Evolutionary conservation across 78 protist genomes (phyloP).

Genomic region (Emiliania huxleyi): DNA sequence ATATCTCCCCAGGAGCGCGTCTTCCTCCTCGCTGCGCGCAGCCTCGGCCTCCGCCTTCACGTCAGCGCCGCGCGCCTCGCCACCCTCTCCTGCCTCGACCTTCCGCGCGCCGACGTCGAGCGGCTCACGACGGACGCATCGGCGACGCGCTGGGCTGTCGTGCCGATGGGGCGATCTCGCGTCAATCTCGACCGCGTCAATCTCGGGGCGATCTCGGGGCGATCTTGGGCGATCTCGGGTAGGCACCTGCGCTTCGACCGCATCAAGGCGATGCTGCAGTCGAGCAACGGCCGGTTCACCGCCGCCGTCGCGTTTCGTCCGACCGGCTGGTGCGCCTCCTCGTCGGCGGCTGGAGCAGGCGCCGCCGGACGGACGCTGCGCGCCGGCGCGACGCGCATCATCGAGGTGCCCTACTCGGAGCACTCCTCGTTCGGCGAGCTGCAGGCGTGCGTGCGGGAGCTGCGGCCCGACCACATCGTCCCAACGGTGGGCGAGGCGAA

Average conservation of each 20-base stretch:
- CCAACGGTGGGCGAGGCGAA: not conserved
- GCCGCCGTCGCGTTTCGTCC: constrained; percentile 62
- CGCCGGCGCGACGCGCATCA: not conserved
- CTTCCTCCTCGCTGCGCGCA: constrained; percentile 46
- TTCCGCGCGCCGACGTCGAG: not conserved
- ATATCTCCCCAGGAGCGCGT: constrained; percentile 80
- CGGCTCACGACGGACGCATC: constrained; percentile 38
- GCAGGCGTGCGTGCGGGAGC: constrained; percentile 42
- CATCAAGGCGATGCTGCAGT: not conserved
- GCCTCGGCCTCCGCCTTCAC: not conserved
- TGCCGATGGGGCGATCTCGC: constrained; percentile 36
- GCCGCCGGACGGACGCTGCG: not conserved
- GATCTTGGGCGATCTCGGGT: not conserved
- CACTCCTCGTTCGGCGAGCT: constrained; percentile 71
- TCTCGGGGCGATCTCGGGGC: not conserved
- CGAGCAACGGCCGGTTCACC: not conserved
- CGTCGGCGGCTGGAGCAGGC: not conserved
- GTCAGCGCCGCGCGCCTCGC: not conserved
- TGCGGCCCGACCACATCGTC: not conserved
- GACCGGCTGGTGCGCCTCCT: constrained; percentile 3
- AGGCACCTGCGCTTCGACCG: not conserved
- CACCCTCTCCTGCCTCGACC: not conserved
- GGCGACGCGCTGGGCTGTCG: constrained; percentile 41
- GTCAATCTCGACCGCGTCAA: too few relatives aligned
- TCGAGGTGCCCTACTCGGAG: constrained; percentile 73